Conservation (phyloP, 2,329 filamentous ascomycete species). For the Cladosporium sp. region DNA sequence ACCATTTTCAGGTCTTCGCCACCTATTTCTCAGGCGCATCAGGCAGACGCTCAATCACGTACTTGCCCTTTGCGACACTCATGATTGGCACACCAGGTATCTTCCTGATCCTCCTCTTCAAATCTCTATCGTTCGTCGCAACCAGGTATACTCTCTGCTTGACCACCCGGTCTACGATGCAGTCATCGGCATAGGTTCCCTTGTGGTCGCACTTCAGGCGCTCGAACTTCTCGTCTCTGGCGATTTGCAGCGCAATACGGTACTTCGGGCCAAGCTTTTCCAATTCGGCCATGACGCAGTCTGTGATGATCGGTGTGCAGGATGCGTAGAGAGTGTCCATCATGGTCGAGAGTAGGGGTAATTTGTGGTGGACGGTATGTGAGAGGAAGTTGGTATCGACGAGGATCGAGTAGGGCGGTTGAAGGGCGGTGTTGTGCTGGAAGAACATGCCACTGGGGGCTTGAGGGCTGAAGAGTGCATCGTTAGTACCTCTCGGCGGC, state of each 20-base stretch:
- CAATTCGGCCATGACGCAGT: conserved; percentile 78
- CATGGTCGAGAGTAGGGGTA: conserved; percentile 81
- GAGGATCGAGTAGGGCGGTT: conserved; percentile 78
- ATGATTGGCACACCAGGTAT: conserved; percentile 75
- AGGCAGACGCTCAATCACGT: conserved; percentile 88
- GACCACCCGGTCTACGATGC: conserved; percentile 52
- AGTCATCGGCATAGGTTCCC: conserved; percentile 85
- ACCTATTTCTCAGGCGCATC: conserved; percentile 69
- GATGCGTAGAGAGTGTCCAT: conserved; percentile 95
- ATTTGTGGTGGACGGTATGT: conserved; percentile 87
- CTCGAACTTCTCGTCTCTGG: conserved; percentile 86
- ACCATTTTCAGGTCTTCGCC: neutral
- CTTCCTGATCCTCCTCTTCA: conserved; percentile 82
- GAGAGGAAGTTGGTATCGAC: conserved; percentile 90
- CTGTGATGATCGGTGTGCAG: conserved; percentile 83
- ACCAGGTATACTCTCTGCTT: conserved; percentile 51
- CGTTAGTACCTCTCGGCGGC: neutral
- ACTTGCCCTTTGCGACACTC: conserved; percentile 84
- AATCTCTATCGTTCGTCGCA: conserved; percentile 67
- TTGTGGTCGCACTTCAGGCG: conserved; percentile 87
- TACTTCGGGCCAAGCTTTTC: conserved; percentile 91
- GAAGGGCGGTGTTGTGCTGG: conserved; percentile 80
- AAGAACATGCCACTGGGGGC: conserved; percentile 69
- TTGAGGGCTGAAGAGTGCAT: conserved; percentile 31
- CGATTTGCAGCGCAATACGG: conserved; percentile 79